These are phyloP conservation scores for Hypholoma sublateritium DNA, from an alignment of 768 basidiomycete species.

Conservation along the genomic window DNA sequence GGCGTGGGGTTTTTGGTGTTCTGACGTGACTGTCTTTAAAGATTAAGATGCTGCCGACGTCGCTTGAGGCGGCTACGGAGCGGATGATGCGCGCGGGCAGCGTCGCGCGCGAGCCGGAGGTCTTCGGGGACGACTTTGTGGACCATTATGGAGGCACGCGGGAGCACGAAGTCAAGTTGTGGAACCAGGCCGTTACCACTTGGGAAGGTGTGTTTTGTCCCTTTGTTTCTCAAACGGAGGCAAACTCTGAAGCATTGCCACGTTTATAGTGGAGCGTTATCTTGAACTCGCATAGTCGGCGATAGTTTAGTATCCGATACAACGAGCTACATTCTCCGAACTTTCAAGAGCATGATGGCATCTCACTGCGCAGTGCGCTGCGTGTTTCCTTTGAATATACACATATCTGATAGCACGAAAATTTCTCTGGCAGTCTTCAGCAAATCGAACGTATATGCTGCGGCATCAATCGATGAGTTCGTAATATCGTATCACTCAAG, in stretches of 20 bases:
- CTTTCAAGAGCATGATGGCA: no score
- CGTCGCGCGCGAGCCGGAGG: conserved; percentile 66
- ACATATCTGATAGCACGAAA: no score
- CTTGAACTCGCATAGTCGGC: conserved; percentile 66
- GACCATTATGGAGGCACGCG: conserved; percentile 97
- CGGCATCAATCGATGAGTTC: no score
- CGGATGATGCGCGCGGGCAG: conserved; percentile 79
- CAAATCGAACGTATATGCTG: no score
- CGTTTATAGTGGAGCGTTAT: conserved; percentile 70
- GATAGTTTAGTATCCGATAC: no score
- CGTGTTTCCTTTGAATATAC: no score
- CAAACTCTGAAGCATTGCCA: neutral
- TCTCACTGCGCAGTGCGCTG: no score
- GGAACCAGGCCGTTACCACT: conserved; percentile 88
- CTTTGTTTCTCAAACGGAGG: neutral
- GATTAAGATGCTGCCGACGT: conserved; percentile 75
- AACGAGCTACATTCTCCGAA: no score
- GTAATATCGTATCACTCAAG: no score
- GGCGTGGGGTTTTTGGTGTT: no score
- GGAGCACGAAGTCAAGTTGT: conserved; percentile 82
- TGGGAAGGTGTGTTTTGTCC: conserved; percentile 75
- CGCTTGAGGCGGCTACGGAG: conserved; percentile 76
- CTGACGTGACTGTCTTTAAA: conserved; percentile 21
- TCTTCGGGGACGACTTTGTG: conserved; percentile 88
- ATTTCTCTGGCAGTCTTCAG: no score